Percentiles rank a stretch among this genome's conserved stretches.
Evolutionary conservation across 1,139 yeast species (phyloP).

Genomic region (Yamadazyma siamensis): DNA sequence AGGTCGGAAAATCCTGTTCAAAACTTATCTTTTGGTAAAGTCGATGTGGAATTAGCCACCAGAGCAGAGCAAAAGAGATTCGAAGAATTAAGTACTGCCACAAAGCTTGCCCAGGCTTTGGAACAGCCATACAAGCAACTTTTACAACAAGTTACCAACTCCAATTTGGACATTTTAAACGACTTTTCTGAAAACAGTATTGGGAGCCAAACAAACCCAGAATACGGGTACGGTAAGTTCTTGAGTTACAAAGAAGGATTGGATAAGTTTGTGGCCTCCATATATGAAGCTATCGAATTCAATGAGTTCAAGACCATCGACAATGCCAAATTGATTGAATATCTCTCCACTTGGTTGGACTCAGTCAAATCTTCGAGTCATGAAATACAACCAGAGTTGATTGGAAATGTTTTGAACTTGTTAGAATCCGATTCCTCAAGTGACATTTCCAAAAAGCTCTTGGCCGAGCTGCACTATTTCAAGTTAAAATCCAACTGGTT

Average conservation of each 20-base stretch:
- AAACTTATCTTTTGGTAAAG: conserved; percentile 58
- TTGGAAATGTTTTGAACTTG: conserved; percentile 35
- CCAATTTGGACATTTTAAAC: conserved; percentile 54
- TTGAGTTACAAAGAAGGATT: conserved; percentile 56
- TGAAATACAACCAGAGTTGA: conserved; percentile 20
- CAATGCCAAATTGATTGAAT: conserved; percentile 49
- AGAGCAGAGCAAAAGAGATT: conserved; percentile 24
- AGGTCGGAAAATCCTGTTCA: conserved; percentile 56
- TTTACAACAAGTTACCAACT: conserved; percentile 58
- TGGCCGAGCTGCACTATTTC: conserved; percentile 45
- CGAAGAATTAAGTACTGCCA: conserved; percentile 29
- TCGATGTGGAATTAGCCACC: conserved; percentile 25
- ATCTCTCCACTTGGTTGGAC: conserved; percentile 69
- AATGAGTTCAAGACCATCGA: conserved; percentile 46
- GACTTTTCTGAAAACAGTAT: conserved; percentile 35
- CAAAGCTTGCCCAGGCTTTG: conserved; percentile 45
- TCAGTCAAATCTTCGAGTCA: conserved; percentile 30
- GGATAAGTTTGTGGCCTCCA: conserved; percentile 42
- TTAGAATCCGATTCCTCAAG: conserved; percentile 38
- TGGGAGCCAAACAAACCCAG: conserved; percentile 60
- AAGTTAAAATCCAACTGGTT: conserved; percentile 66
- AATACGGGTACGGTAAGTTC: conserved; percentile 81
- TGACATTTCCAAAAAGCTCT: conserved; percentile 40
- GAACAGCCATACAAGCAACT: conserved; percentile 81
- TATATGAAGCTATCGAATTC: conserved; percentile 48